These are phyloP conservation scores for Garcia nutans DNA, from an alignment of 345 rosid species.

Conservation along the genomic window DNA sequence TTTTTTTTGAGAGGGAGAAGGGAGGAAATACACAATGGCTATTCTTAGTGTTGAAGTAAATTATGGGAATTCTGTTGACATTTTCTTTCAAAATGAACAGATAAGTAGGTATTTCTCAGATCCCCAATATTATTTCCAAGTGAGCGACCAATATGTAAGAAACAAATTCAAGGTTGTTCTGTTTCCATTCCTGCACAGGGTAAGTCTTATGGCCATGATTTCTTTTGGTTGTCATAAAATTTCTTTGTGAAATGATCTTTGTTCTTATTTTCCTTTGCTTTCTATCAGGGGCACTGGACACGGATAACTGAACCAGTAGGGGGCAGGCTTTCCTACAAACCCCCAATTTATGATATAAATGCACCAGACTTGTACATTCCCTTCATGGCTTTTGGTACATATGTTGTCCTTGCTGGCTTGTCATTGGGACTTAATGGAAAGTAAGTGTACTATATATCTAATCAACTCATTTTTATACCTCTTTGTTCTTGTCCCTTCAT, in stretches of 20 bases:
- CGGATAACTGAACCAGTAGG: constrained; percentile 95
- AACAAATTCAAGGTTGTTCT: constrained; percentile 94
- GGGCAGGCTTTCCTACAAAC: constrained; percentile 95
- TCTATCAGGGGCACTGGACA: constrained; percentile 84
- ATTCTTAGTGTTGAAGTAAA: not conserved
- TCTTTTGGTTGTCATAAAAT: not conserved
- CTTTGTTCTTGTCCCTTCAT: constrained; percentile 4
- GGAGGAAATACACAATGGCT: not conserved
- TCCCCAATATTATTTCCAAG: constrained; percentile 97
- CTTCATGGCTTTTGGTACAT: constrained; percentile 91
- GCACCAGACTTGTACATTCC: constrained; percentile 96
- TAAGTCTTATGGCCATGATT: constrained; percentile 28
- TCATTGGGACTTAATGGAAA: constrained; percentile 77
- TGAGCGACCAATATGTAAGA: constrained; percentile 92
- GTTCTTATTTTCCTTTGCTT: constrained; percentile 10
- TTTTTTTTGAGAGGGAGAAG: not conserved
- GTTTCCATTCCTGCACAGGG: constrained; percentile 92
- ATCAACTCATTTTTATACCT: not conserved
- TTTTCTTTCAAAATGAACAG: constrained; percentile 42
- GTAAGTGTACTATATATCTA: constrained; percentile 47
- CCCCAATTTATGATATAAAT: constrained; percentile 86
- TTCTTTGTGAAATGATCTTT: not conserved
- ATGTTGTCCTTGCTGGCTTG: constrained; percentile 84
- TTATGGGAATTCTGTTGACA: not conserved
- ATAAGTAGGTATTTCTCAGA: constrained; percentile 88